Conservation (phyloP, 495 filamentous ascomycete species). For the Ramalina peruviana region DNA sequence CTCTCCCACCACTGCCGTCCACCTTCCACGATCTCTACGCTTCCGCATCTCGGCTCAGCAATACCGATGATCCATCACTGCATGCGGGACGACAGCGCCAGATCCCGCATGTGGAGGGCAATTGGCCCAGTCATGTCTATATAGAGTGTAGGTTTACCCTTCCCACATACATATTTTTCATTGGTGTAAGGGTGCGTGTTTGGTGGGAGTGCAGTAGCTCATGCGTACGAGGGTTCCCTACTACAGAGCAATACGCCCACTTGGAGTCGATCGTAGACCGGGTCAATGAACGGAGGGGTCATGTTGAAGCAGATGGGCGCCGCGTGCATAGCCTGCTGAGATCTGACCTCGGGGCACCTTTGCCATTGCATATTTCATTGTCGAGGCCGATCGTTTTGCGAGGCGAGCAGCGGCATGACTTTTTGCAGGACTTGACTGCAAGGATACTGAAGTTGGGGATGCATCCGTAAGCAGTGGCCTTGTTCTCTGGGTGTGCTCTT, state of each 20-base stretch:
- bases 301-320: background rate
- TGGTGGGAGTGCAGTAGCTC: slow-evolving; percentile 15
- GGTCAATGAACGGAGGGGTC: slow-evolving; percentile 16
- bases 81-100: slow-evolving; percentile 73
- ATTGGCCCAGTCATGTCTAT: slow-evolving; percentile 88
- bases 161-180: background rate
- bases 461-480: slow-evolving; percentile 22
- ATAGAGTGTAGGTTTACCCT: slow-evolving; percentile 63
- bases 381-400: slow-evolving; percentile 58
- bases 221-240: slow-evolving; percentile 53
- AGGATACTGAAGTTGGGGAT: slow-evolving; percentile 29
- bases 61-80: slow-evolving; percentile 64
- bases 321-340: slow-evolving; percentile 47
- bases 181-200: background rate
- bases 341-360: slow-evolving; percentile 62
- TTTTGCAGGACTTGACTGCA: slow-evolving; percentile 34
- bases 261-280: slow-evolving; percentile 38
- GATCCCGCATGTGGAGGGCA: slow-evolving; percentile 73
- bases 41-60: slow-evolving; percentile 43
- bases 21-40: slow-evolving; percentile 85
- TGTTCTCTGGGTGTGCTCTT: background rate
- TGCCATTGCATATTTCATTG: slow-evolving; percentile 81
- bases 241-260: slow-evolving; percentile 35
- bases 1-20: slow-evolving; percentile 67
- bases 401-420: slow-evolving; percentile 49